A percentile compares a stretch with the other conserved stretches of the same genome.
phyloP scores from a whole-genome alignment of 371 early-diverging fungal species.

The Mucor piriformis region DNA sequence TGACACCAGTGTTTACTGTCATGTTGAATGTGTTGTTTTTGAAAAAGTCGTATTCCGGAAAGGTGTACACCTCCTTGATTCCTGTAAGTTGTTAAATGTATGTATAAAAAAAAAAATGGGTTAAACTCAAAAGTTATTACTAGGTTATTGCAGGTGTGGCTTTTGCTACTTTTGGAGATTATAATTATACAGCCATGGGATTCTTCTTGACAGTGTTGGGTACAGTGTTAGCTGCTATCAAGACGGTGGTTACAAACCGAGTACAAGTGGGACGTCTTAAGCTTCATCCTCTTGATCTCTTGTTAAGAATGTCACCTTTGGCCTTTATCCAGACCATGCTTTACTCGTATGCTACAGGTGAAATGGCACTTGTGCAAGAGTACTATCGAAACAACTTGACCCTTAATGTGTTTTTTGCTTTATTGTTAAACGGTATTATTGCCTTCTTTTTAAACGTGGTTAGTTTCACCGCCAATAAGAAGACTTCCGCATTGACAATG shows the following conservation, averaged over 20 bases:
- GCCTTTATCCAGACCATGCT: conserved; percentile 76
- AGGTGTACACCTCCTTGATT: conserved; percentile 66
- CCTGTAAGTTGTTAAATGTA: conserved; percentile 45
- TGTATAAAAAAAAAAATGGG: not conserved
- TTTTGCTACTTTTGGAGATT: conserved; percentile 85
- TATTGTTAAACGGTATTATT: conserved; percentile 76
- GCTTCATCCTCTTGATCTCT: conserved; percentile 83
- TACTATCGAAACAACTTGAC: conserved; percentile 56
- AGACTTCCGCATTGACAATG: conserved; percentile 85
- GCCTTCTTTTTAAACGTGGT: conserved; percentile 86
- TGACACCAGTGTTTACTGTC: conserved; percentile 84
- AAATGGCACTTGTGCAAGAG: conserved; percentile 56
- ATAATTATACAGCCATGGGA: conserved; percentile 74
- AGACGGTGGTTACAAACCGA: conserved; percentile 85
- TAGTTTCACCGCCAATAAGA: conserved; percentile 84
- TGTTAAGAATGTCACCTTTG: conserved; percentile 78
- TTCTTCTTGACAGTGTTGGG: conserved; percentile 84
- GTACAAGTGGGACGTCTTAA: conserved; percentile 81
- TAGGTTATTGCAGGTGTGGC: conserved; percentile 80
- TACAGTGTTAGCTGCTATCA: conserved; percentile 78
- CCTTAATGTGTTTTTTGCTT: conserved; percentile 49
- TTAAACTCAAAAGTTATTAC: not conserved
- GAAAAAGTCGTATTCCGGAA: conserved; percentile 58
- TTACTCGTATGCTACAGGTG: conserved; percentile 73
- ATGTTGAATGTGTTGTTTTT: conserved; percentile 64